Evolutionary conservation across 2,329 filamentous ascomycete species (phyloP).

Genomic region (Thielaviopsis musarum): DNA sequence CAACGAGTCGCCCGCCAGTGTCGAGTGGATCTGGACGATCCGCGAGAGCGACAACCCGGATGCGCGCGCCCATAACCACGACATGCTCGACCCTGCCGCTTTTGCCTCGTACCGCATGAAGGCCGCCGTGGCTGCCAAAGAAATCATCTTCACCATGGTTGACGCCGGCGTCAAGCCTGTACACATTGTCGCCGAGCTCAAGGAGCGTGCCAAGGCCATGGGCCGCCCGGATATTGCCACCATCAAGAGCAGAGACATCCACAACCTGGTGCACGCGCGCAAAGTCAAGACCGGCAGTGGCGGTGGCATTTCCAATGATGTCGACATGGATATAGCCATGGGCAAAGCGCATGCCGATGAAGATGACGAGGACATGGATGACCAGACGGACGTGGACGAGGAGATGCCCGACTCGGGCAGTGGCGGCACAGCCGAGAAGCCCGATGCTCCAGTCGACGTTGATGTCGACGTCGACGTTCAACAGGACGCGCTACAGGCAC

Average conservation of each 20-base stretch:
- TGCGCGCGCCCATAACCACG: conserved; percentile 9
- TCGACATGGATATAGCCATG: conserved; percentile 6
- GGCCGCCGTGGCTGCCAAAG: conserved; percentile 8
- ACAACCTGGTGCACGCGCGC: conserved; percentile 11
- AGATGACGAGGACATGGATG: neutral
- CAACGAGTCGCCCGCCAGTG: conserved; percentile 14
- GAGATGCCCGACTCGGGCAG: neutral
- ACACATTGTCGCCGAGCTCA: conserved; percentile 10
- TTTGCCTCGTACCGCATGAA: conserved; percentile 12
- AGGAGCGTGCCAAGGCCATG: conserved; percentile 3
- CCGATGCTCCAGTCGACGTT: neutral
- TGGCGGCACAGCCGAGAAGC: too few relatives aligned
- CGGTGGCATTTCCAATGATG: neutral
- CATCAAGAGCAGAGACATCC: conserved; percentile 11
- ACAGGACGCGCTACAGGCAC: neutral
- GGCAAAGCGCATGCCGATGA: neutral
- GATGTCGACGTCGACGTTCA: neutral
- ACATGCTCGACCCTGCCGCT: conserved; percentile 9
- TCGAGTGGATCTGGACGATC: conserved; percentile 12
- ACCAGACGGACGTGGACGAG: neutral
- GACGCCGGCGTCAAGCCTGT: conserved; percentile 11
- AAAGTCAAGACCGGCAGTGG: neutral
- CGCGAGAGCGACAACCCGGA: conserved; percentile 11
- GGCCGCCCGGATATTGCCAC: conserved; percentile 6
- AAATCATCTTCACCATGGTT: conserved; percentile 11